These are phyloP conservation scores for Dysphania ambrosioides DNA, from an alignment of 148 eudicot species.

Conservation along the genomic window DNA sequence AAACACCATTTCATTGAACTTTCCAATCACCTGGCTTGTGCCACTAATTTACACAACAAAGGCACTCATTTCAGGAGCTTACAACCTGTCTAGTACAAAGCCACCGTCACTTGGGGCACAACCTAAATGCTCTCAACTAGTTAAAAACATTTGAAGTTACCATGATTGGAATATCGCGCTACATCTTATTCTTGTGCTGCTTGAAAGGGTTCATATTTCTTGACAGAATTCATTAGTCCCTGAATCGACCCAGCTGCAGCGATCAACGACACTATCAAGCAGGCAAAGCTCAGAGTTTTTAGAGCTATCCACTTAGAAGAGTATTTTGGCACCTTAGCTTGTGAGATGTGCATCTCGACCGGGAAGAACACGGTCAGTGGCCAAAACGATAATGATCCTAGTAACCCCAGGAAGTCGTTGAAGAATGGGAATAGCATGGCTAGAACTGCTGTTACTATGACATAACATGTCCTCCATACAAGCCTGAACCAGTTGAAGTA, in stretches of 20 bases:
- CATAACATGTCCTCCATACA: slow-evolving; percentile 79
- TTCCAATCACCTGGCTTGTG: not conserved
- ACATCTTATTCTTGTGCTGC: slow-evolving; percentile 28
- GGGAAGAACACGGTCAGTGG: slow-evolving; percentile 79
- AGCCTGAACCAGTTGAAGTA: slow-evolving; percentile 62
- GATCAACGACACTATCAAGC: slow-evolving; percentile 59
- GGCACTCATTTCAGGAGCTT: not conserved
- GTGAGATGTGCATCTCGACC: slow-evolving; percentile 69
- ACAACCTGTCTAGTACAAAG: not conserved
- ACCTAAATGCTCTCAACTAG: not conserved
- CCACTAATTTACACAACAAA: slow-evolving; percentile 13
- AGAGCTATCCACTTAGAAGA: slow-evolving; percentile 61
- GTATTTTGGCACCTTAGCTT: slow-evolving; percentile 52
- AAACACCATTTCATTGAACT: not conserved
- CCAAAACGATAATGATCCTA: slow-evolving; percentile 76
- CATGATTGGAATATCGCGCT: not conserved
- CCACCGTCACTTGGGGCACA: not conserved
- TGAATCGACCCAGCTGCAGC: slow-evolving; percentile 72
- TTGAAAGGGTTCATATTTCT: slow-evolving; percentile 52
- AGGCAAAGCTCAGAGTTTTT: slow-evolving; percentile 51
- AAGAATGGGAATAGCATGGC: slow-evolving; percentile 93
- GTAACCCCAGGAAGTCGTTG: slow-evolving; percentile 74
- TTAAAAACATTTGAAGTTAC: not conserved
- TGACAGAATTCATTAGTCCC: slow-evolving; percentile 48
- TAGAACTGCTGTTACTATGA: slow-evolving; percentile 49